phyloP scores from a whole-genome alignment of 225 moss, liverwort and hornwort genomes.

The Polytrichum formosum region DNA sequence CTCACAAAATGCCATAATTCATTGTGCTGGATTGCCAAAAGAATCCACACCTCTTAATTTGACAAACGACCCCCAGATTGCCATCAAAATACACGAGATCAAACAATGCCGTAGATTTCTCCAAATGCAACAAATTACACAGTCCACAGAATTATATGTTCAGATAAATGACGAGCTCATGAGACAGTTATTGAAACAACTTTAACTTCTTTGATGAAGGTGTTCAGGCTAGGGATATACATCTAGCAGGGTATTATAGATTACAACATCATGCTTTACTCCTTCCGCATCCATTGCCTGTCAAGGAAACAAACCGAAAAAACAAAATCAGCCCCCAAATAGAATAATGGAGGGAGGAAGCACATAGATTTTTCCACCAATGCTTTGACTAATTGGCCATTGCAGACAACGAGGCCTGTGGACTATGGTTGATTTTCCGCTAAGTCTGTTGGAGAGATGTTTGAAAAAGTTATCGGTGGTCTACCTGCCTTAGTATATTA shows the following conservation, averaged over 20 bases:
- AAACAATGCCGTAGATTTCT: too few relatives aligned
- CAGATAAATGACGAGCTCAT: background rate
- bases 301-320: constrained; percentile 17
- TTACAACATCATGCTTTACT: constrained; percentile 53
- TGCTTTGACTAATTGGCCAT: too few relatives aligned
- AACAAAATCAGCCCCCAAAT: background rate
- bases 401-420: too few relatives aligned
- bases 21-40: too few relatives aligned
- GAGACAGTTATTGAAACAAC: background rate
- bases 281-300: constrained; percentile 59
- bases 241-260: constrained; percentile 63
- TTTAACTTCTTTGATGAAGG: too few relatives aligned
- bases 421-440: too few relatives aligned
- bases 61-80: background rate
- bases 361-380: background rate
- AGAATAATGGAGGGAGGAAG: background rate
- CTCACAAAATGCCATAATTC: too few relatives aligned
- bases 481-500: too few relatives aligned
- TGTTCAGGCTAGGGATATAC: constrained; percentile 15
- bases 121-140: background rate
- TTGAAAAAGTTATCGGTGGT: too few relatives aligned
- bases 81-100: background rate
- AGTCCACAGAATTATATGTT: background rate
- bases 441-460: too few relatives aligned
- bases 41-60: background rate